Evolutionary conservation across 139 green algal genomes (phyloP).

Genomic region (Mesostigma viride): DNA sequence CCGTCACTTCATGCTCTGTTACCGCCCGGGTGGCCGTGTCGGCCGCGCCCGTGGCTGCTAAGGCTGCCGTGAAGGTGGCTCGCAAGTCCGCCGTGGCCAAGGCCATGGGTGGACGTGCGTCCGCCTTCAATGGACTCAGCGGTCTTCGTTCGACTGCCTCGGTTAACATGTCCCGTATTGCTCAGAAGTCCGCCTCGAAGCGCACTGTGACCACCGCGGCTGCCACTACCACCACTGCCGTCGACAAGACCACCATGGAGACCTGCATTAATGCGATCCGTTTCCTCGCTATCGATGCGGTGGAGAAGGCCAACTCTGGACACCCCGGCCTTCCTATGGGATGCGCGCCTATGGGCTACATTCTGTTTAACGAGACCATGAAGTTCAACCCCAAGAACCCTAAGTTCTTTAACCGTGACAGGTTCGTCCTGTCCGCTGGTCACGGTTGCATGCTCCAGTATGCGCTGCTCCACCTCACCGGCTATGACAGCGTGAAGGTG

Average conservation of each 20-base stretch:
- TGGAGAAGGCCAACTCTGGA: slow-evolving; percentile 76
- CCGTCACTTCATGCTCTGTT: too few species aligned
- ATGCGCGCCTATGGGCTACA: slow-evolving; percentile 89
- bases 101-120: too few species aligned
- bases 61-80: too few species aligned
- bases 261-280: slow-evolving; percentile 59
- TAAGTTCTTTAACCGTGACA: slow-evolving; percentile 86
- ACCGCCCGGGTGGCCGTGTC: too few species aligned
- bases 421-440: slow-evolving; percentile 96
- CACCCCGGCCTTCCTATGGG: slow-evolving; percentile 95
- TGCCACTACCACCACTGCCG: background rate
- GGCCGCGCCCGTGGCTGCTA: too few species aligned
- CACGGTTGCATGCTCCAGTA: slow-evolving; percentile 99
- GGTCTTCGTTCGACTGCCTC: too few species aligned
- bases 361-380: slow-evolving; percentile 93
- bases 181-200: background rate
- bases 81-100: too few species aligned
- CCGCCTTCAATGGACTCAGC: too few species aligned
- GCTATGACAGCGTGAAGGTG: slow-evolving; percentile 62
- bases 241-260: slow-evolving; percentile 2
- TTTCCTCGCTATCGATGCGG: slow-evolving; percentile 51
- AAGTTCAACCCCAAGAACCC: slow-evolving; percentile 91
- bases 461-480: slow-evolving; percentile 87
- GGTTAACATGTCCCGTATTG: too few species aligned
- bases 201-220: background rate